Evolutionary conservation across 257 asterid species (phyloP).

Genomic region (Solanum bulbocastanum): DNA sequence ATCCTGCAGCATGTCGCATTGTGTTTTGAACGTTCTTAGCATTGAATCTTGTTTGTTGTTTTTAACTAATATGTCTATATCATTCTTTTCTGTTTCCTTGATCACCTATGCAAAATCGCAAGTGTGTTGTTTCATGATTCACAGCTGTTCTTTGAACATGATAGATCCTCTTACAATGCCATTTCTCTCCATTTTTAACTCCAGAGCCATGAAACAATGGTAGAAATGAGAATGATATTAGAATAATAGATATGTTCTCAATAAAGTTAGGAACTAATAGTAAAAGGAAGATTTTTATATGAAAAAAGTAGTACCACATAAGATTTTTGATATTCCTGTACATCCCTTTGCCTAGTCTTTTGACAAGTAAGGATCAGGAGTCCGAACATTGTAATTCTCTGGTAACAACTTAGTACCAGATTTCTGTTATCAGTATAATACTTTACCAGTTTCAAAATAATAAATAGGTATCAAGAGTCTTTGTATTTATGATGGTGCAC

Average conservation of each 20-base stretch:
- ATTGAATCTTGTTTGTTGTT: not conserved
- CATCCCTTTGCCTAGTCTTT: not conserved
- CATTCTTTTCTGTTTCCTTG: not conserved
- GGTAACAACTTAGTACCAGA: not conserved
- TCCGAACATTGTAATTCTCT: not conserved
- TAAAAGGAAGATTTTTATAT: not conserved
- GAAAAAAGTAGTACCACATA: not conserved
- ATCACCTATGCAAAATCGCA: not conserved
- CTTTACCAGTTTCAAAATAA: not conserved
- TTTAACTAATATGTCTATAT: not conserved
- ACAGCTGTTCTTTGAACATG: not conserved
- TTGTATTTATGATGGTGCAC: not conserved
- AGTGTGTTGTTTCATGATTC: not conserved
- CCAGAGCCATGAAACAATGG: not conserved
- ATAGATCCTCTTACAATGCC: not conserved
- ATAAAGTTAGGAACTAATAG: not conserved
- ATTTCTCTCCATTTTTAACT: not conserved
- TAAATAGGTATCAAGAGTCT: not conserved
- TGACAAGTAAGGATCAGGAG: not conserved
- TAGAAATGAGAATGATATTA: not conserved
- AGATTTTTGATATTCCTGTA: not conserved
- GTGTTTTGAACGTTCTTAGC: not conserved
- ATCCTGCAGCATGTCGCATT: not conserved
- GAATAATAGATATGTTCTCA: not conserved
- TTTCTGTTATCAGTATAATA: not conserved